These are phyloP conservation scores for Kodamaea ohmeri DNA, from an alignment of 1,139 yeast genomes.

Conservation along the genomic window DNA sequence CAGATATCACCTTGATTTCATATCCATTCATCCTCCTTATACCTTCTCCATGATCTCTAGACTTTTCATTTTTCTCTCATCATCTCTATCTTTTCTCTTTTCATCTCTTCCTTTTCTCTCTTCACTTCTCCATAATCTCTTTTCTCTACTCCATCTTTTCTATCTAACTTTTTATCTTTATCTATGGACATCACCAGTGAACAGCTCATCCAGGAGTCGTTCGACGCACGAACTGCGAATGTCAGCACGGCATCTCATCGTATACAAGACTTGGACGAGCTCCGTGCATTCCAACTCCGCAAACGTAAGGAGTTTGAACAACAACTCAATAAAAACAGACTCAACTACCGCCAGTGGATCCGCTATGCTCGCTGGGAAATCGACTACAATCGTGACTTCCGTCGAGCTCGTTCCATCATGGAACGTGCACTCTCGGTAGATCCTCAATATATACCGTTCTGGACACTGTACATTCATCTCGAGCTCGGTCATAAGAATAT, in stretches of 20 bases:
- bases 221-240: constrained; percentile 26
- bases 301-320: constrained; percentile 83
- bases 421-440: constrained; percentile 86
- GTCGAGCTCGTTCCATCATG: constrained; percentile 76
- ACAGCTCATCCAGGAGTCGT: constrained; percentile 39
- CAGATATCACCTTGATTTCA: no score
- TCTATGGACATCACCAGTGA: constrained; percentile 31
- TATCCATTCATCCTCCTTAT: neutral
- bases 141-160: neutral
- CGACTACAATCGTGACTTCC: constrained; percentile 68
- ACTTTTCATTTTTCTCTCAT: neutral
- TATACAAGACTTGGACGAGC: constrained; percentile 77
- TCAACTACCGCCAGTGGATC: constrained; percentile 86
- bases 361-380: constrained; percentile 88
- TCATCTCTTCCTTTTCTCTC: constrained; percentile 19
- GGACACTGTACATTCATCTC: constrained; percentile 80
- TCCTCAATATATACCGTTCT: constrained; percentile 69
- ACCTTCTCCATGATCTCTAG: neutral
- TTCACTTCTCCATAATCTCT: neutral
- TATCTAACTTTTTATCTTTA: neutral
- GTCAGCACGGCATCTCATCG: constrained; percentile 48
- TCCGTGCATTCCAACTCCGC: constrained; percentile 68
- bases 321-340: constrained; percentile 76
- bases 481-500: constrained; percentile 72
- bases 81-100: neutral